These are phyloP conservation scores for Kodamaea ohmeri DNA, from an alignment of 1,139 yeast species.

Conservation along the genomic window DNA sequence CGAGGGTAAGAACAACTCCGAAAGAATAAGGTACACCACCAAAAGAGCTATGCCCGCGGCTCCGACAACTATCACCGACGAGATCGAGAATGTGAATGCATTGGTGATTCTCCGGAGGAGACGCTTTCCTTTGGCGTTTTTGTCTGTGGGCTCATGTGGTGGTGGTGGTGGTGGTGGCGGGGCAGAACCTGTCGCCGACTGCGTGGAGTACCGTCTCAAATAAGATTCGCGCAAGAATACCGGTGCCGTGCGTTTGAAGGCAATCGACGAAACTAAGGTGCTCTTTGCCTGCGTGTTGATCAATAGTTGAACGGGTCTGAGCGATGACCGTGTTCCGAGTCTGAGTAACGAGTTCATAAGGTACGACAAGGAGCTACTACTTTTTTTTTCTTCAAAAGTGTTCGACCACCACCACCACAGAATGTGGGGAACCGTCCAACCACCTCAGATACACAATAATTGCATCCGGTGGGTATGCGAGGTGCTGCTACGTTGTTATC, in stretches of 20 bases:
- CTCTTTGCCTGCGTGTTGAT: constrained; percentile 1
- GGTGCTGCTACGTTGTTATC: too few species aligned
- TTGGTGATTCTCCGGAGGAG: constrained; percentile 45
- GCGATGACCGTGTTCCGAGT: constrained; percentile 7
- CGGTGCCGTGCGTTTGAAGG: background rate
- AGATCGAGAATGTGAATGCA: constrained; percentile 59
- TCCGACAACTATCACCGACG: constrained; percentile 61
- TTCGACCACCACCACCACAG: background rate
- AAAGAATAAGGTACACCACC: constrained; percentile 71
- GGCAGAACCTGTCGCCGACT: background rate
- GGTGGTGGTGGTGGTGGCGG: constrained; percentile 34
- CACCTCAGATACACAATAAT: too few species aligned
- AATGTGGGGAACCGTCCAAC: constrained; percentile 1
- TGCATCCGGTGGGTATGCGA: too few species aligned
- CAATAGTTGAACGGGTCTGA: constrained; percentile 10
- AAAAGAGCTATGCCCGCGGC: constrained; percentile 67
- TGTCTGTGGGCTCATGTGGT: constrained; percentile 42
- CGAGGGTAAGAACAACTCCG: constrained; percentile 81
- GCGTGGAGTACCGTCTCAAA: constrained; percentile 17
- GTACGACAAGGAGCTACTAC: background rate
- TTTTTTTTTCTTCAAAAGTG: constrained; percentile 1
- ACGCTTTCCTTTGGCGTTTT: constrained; percentile 39
- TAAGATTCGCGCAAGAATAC: background rate
- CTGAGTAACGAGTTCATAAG: constrained; percentile 9
- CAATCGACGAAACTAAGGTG: constrained; percentile 8